These are phyloP conservation scores for Fragilariopsis cylindrus DNA, from an alignment of 108 stramenopile species.

Conservation along the genomic window DNA sequence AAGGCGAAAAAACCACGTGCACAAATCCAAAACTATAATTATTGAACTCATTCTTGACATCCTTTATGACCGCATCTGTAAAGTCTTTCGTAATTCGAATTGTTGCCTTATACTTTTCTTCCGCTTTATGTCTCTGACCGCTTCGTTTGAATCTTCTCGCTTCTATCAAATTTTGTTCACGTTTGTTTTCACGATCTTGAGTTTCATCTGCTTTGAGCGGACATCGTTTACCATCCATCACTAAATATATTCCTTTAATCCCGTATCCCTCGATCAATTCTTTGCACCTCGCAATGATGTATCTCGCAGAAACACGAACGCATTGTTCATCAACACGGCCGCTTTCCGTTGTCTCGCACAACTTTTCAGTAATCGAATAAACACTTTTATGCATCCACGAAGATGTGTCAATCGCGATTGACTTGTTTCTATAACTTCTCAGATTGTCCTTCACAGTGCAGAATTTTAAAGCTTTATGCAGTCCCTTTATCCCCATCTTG, in stretches of 20 bases:
- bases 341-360: conserved; percentile 65
- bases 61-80: conserved; percentile 53
- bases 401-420: conserved; percentile 79
- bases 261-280: conserved; percentile 55
- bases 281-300: conserved; percentile 64
- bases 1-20: conserved; percentile 84
- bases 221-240: conserved; percentile 84
- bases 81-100: conserved; percentile 66
- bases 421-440: conserved; percentile 53
- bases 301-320: conserved; percentile 50
- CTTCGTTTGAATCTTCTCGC: conserved; percentile 45
- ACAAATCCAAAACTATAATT: conserved; percentile 34
- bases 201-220: conserved; percentile 80
- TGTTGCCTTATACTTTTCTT: conserved; percentile 70
- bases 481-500: conserved; percentile 81
- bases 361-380: conserved; percentile 73
- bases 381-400: conserved; percentile 88
- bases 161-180: conserved; percentile 60
- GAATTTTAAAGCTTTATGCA: conserved; percentile 63
- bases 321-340: conserved; percentile 46
- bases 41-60: conserved; percentile 19
- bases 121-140: conserved; percentile 55
- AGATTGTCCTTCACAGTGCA: conserved; percentile 55
- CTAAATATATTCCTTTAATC: conserved; percentile 59
- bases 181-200: conserved; percentile 57